A percentile compares a stretch with the other conserved stretches of the same genome.
phyloP scores from a whole-genome alignment of 306 rosid genomes.

The Hippophae tibetana region DNA sequence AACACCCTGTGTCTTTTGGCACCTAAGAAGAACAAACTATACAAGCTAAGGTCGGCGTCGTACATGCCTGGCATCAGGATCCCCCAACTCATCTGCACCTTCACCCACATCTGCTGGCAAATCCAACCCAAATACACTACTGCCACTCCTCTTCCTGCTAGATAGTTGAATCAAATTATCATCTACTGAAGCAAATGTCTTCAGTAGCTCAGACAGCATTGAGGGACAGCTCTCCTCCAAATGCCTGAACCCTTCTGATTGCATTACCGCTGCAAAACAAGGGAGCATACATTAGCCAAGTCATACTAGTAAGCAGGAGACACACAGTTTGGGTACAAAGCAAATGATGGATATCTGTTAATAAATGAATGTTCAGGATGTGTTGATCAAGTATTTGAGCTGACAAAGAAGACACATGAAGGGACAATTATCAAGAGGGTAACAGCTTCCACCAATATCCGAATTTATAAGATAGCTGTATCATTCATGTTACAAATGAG shows the following conservation, averaged over 20 bases:
- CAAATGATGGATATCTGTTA: neutral
- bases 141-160: slow-evolving; percentile 58
- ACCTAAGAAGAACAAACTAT: slow-evolving; percentile 9
- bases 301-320: slow-evolving; percentile 3
- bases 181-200: slow-evolving; percentile 66
- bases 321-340: neutral
- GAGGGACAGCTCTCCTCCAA: slow-evolving; percentile 76
- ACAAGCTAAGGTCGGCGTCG: slow-evolving; percentile 45
- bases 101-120: slow-evolving; percentile 46
- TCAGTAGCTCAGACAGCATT: slow-evolving; percentile 63
- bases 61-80: slow-evolving; percentile 57
- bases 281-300: slow-evolving; percentile 10
- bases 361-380: neutral
- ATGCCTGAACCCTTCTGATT: slow-evolving; percentile 67
- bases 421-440: neutral
- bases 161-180: slow-evolving; percentile 34
- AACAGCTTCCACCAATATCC: neutral
- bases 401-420: neutral
- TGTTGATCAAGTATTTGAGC: neutral
- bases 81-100: slow-evolving; percentile 42
- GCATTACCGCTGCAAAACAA: slow-evolving; percentile 73
- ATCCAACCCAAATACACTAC: slow-evolving; percentile 52
- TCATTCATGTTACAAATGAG: neutral
- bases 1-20: slow-evolving; percentile 19
- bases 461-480: neutral